Conservation (phyloP, 2,329 filamentous ascomycete species). For the Cladosporium oxysporum region DNA sequence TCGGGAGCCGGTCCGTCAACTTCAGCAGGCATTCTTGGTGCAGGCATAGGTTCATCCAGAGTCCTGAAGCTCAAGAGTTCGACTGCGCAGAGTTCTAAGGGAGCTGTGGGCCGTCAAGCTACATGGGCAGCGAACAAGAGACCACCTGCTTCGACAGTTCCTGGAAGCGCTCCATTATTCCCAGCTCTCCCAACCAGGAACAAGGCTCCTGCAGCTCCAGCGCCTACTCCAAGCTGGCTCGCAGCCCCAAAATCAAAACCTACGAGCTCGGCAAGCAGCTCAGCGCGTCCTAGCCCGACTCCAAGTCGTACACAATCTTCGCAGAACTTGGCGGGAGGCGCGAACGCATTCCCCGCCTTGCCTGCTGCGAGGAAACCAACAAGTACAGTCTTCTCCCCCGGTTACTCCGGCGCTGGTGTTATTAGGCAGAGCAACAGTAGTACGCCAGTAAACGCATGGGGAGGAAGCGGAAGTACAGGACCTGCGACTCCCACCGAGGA, state of each 20-base stretch:
- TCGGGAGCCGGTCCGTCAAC: slow-evolving; percentile 65
- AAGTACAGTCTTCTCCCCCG: slow-evolving; percentile 54
- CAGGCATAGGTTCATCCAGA: slow-evolving; percentile 60
- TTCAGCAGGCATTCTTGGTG: slow-evolving; percentile 46
- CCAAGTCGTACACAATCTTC: slow-evolving; percentile 41
- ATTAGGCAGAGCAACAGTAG: slow-evolving; percentile 45
- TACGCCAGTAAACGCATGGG: slow-evolving; percentile 46
- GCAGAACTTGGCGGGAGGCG: slow-evolving; percentile 31
- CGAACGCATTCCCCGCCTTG: slow-evolving; percentile 78
- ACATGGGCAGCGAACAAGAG: slow-evolving; percentile 55
- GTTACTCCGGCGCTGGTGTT: slow-evolving; percentile 49
- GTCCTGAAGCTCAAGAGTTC: slow-evolving; percentile 69
- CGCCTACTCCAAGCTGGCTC: slow-evolving; percentile 32
- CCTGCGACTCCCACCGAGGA: slow-evolving; percentile 28
- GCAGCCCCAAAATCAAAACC: slow-evolving; percentile 28
- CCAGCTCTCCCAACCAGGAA: slow-evolving; percentile 31
- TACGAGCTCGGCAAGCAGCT: slow-evolving; percentile 30
- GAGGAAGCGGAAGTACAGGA: slow-evolving; percentile 31
- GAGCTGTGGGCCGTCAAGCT: slow-evolving; percentile 57
- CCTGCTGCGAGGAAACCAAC: slow-evolving; percentile 73
- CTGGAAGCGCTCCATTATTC: slow-evolving; percentile 26
- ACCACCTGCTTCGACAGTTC: slow-evolving; percentile 23
- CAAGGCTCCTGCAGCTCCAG: slow-evolving; percentile 24
- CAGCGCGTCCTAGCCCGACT: slow-evolving; percentile 35
- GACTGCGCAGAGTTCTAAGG: slow-evolving; percentile 67